A percentile compares a stretch with the other conserved stretches of the same genome.
Conservation (phyloP, 306 rosid genomes). For the Delonix regia region DNA sequence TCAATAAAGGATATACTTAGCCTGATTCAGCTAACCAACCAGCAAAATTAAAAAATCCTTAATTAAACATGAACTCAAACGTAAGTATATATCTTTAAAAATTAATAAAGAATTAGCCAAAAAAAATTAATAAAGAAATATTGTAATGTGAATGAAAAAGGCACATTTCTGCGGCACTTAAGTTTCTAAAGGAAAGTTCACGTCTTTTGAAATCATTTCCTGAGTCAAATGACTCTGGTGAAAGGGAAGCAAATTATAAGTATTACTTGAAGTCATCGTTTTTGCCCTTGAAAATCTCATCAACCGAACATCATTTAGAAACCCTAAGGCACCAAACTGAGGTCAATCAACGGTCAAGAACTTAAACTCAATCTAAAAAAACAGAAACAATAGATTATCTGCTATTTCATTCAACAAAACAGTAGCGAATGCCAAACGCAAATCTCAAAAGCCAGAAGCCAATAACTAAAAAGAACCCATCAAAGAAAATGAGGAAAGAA, state of each 20-base stretch:
- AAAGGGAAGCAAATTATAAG: slow-evolving; percentile 3
- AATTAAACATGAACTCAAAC: slow-evolving; percentile 29
- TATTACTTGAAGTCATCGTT: slow-evolving; percentile 24
- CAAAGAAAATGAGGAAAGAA: slow-evolving; percentile 26
- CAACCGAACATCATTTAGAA: slow-evolving; percentile 4
- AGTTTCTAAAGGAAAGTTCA: background rate
- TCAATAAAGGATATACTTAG: slow-evolving; percentile 22
- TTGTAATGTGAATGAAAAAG: slow-evolving; percentile 5
- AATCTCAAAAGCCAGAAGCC: slow-evolving; percentile 29
- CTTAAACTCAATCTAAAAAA: slow-evolving; percentile 20
- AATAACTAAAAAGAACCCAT: slow-evolving; percentile 27
- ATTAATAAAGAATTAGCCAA: too few species aligned
- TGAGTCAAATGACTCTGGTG: slow-evolving; percentile 9
- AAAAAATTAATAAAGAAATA: background rate
- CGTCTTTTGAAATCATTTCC: background rate
- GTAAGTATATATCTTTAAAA: slow-evolving; percentile 20
- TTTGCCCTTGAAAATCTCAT: background rate
- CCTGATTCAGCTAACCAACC: background rate
- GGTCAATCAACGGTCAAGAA: slow-evolving; percentile 2
- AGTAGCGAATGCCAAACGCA: slow-evolving; percentile 19
- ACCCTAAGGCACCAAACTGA: slow-evolving; percentile 5
- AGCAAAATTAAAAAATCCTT: slow-evolving; percentile 28
- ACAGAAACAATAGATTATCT: slow-evolving; percentile 5
- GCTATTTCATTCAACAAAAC: background rate
- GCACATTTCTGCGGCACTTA: background rate